Base-by-base conservation (phyloP, 495 filamentous ascomycete genomes). In the Daldinia bambusicola region DNA sequence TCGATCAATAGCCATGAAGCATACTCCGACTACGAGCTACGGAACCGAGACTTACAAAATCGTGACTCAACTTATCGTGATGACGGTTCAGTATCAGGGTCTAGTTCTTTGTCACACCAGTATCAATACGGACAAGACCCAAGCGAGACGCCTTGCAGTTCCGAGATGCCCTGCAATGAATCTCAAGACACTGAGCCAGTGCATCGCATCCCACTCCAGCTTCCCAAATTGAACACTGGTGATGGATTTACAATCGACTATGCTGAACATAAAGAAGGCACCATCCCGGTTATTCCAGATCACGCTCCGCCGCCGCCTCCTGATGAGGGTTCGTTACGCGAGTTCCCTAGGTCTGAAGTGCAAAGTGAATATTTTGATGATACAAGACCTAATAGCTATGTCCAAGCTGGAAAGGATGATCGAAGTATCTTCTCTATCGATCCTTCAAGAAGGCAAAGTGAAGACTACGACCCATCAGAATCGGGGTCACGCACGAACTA, bases 1-100 rank as follows among this genome's bases (percentile, higher is more conserved):
- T 85, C 85, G 1, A 77, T 88, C 45, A 84, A 83, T 13, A 84
- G 83, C 41, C 73, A 74, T 43, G 82, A 84, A 38, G 77, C 81
- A 6, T 71, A 75, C 56, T 76, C 76, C 6, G 74, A 75, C 5
- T 76, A 72, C 57, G 71, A 67, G 36, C 55, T 61, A 12, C 67
- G 60, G 34, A 72, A 79, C 52, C 67, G 61, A 13, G 74, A 74
- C 64, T 66, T 76, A 34, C 75, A 66, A 43, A 68, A 59, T 51
- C 68, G 63, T 2, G 75, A 71, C 43, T 72, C 71, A 13, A 58
- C 68, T 13, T 74, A 71, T 61, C 74, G 56, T 34, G 75, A 77
- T n/a, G 70, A 65, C 6, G 67, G 69, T 37, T 73, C 71, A 26
- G 66, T 70, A 50, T 75, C 75, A 12, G 75, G 71, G n/a, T 74